Conservation (phyloP, 1,284 basidiomycete genomes). For the Naganishia liquefaciens region DNA sequence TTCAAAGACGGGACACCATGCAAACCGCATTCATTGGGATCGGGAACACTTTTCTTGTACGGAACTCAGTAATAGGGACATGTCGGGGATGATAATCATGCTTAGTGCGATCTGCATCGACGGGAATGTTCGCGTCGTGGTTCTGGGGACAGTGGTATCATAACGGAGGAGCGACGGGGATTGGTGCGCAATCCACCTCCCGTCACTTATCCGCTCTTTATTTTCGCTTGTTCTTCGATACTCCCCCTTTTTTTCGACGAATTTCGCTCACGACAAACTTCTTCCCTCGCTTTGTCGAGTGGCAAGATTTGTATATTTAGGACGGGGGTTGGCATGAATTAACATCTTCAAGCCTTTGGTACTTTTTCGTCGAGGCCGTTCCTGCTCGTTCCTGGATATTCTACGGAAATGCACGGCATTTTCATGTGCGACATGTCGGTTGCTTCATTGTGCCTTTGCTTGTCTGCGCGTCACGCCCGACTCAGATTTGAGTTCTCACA, state of each 20-base stretch:
- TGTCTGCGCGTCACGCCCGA: too few relatives aligned
- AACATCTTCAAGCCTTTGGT: background rate
- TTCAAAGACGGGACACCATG: slow-evolving; percentile 26
- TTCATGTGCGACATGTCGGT: too few relatives aligned
- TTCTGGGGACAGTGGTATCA: background rate
- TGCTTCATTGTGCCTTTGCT: too few relatives aligned
- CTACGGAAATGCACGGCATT: too few relatives aligned
- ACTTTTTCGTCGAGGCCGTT: too few relatives aligned
- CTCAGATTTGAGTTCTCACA: too few relatives aligned
- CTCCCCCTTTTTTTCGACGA: slow-evolving; percentile 20
- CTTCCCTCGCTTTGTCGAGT: slow-evolving; percentile 22
- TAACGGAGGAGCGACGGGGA: background rate
- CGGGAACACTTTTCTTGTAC: slow-evolving; percentile 28
- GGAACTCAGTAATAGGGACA: slow-evolving; percentile 25
- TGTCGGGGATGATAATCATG: slow-evolving; percentile 27
- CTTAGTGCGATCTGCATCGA: slow-evolving; percentile 12
- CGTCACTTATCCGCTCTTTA: background rate
- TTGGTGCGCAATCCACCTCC: background rate
- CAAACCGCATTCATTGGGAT: slow-evolving; percentile 23
- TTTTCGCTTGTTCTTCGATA: slow-evolving; percentile 20
- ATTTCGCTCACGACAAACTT: background rate
- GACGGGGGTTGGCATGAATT: slow-evolving; percentile 16
- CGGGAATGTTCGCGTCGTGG: background rate
- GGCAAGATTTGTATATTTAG: slow-evolving; percentile 28
- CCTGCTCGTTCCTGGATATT: too few relatives aligned